Percentiles rank a stretch among this genome's conserved stretches.
Conservation (phyloP, 331 rosid species). For the Rhamnella rubrinervis region DNA sequence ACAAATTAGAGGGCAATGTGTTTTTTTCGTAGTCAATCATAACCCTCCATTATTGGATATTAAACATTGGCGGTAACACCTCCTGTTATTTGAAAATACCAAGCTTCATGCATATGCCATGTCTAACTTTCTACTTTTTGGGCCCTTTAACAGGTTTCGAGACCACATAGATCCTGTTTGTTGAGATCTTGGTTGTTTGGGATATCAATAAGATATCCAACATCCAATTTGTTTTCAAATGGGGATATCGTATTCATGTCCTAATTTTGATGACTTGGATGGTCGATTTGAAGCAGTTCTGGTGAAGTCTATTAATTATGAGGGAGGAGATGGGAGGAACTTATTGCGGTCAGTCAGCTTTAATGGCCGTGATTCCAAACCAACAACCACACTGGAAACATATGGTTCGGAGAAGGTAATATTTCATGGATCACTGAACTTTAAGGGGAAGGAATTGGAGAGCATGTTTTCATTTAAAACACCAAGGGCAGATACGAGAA, state of each 20-base stretch:
- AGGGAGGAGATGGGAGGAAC: conserved; percentile 29
- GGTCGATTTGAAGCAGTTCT: conserved; percentile 34
- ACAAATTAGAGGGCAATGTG: background rate
- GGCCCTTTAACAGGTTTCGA: conserved; percentile 25
- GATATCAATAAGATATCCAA: conserved; percentile 8
- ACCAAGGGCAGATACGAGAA: conserved; percentile 40
- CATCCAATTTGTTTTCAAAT: conserved; percentile 9
- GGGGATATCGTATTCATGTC: conserved; percentile 33
- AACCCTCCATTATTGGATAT: background rate
- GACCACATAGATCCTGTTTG: conserved; percentile 13
- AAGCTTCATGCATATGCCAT: background rate
- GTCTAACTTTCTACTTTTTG: background rate
- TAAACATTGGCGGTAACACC: background rate
- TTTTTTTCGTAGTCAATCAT: background rate
- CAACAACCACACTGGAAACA: conserved; percentile 21
- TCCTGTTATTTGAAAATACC: no score
- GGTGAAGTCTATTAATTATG: conserved; percentile 26
- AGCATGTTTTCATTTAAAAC: conserved; percentile 29
- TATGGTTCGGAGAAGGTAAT: conserved; percentile 40
- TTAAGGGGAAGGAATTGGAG: conserved; percentile 41
- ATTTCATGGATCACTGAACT: conserved; percentile 41
- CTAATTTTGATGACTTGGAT: conserved; percentile 38
- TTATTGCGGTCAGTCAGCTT: conserved; percentile 33
- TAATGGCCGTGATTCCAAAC: conserved; percentile 35
- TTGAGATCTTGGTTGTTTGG: conserved; percentile 18